These are phyloP conservation scores for Peltaster fructicola DNA, from an alignment of 2,329 filamentous ascomycete genomes.

Conservation along the genomic window DNA sequence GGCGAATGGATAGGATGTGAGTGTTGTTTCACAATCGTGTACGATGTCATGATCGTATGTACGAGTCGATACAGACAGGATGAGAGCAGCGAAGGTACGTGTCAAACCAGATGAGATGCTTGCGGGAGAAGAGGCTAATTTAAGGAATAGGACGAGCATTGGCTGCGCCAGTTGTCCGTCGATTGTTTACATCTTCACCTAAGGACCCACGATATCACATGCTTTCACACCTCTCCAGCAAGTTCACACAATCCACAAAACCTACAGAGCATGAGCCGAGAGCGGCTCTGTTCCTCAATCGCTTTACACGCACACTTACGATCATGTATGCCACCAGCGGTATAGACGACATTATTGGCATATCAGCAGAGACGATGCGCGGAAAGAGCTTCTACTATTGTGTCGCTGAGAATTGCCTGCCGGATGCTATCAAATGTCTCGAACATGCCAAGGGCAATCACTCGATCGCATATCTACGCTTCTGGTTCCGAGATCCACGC, in stretches of 20 bases:
- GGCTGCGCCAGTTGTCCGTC: slow-evolving; percentile 61
- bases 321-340: slow-evolving; percentile 78
- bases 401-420: slow-evolving; percentile 59
- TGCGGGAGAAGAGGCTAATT: slow-evolving; percentile 4
- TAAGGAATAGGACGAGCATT: slow-evolving; percentile 46
- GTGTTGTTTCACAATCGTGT: slow-evolving; percentile 76
- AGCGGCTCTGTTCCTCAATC: slow-evolving; percentile 69
- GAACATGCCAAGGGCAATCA: slow-evolving; percentile 81
- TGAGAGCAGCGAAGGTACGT: slow-evolving; percentile 56
- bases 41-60: slow-evolving; percentile 73
- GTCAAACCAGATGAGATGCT: not conserved
- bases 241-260: slow-evolving; percentile 45
- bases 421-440: slow-evolving; percentile 59
- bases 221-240: slow-evolving; percentile 67
- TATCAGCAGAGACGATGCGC: slow-evolving; percentile 49
- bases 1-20: slow-evolving; percentile 66
- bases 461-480: slow-evolving; percentile 76
- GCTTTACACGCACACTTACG: slow-evolving; percentile 65
- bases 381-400: slow-evolving; percentile 77
- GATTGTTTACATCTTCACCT: slow-evolving; percentile 64
- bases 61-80: slow-evolving; percentile 59
- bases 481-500: slow-evolving; percentile 64
- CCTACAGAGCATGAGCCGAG: slow-evolving; percentile 51
- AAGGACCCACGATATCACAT: slow-evolving; percentile 77
- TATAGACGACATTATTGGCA: slow-evolving; percentile 55